Evolutionary conservation across 1,139 yeast species (phyloP).

Genomic region (Blastobotrys elegans): DNA sequence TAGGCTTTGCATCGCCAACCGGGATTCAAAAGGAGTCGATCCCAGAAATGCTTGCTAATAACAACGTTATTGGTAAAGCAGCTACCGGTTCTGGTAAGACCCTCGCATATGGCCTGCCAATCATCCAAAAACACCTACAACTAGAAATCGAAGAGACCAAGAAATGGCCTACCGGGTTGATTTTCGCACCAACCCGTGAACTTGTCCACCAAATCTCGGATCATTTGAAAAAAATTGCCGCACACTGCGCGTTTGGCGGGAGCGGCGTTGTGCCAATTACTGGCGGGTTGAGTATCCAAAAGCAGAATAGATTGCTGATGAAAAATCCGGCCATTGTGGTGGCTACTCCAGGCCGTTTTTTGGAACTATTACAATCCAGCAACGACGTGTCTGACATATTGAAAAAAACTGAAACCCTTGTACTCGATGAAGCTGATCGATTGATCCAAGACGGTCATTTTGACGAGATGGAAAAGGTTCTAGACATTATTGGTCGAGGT

Average conservation of each 20-base stretch:
- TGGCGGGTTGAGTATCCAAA: conserved; percentile 92
- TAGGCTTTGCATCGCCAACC: conserved; percentile 88
- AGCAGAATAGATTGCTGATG: conserved; percentile 73
- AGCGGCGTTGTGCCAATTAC: conserved; percentile 73
- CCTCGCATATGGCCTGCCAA: conserved; percentile 92
- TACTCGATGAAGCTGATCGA: conserved; percentile 97
- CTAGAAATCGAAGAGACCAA: conserved; percentile 20
- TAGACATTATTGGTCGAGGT: conserved; percentile 46
- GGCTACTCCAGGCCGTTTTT: conserved; percentile 94
- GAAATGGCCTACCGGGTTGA: conserved; percentile 61
- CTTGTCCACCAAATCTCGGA: conserved; percentile 89
- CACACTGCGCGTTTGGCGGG: conserved; percentile 48
- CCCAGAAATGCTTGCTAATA: conserved; percentile 99
- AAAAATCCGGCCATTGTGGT: conserved; percentile 79
- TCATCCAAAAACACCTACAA: conserved; percentile 52
- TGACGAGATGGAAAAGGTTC: conserved; percentile 80
- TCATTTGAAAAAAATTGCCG: conserved; percentile 62
- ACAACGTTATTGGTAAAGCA: conserved; percentile 94
- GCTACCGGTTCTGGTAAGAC: conserved; percentile 99
- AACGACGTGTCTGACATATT: conserved; percentile 44
- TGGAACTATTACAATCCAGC: conserved; percentile 71
- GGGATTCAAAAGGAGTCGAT: conserved; percentile 98
- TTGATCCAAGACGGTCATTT: conserved; percentile 94
- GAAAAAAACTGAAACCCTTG: conserved; percentile 62
- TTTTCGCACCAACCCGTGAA: conserved; percentile 95